phyloP scores from a whole-genome alignment of 2,329 filamentous ascomycete genomes.

The Scopulariopsis brevicaulis region DNA sequence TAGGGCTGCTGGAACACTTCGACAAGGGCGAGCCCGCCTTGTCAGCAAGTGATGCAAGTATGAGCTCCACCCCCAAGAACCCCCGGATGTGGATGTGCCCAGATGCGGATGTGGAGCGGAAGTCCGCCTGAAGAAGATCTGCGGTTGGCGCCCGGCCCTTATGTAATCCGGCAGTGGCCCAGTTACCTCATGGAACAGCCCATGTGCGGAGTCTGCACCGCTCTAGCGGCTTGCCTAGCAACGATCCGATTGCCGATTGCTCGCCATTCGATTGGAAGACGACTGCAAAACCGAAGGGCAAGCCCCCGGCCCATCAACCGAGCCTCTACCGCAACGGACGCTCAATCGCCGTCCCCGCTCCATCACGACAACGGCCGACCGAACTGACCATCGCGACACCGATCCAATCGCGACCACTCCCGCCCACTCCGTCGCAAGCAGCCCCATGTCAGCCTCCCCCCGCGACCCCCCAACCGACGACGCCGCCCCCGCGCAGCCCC shows the following conservation, averaged over 20 bases:
- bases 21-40: no score
- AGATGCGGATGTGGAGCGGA: not conserved
- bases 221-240: not conserved
- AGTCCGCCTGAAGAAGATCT: not conserved
- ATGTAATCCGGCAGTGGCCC: not conserved
- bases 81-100: not conserved
- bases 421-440: not conserved
- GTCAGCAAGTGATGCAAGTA: not conserved
- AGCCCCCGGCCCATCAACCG: no score
- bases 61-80: not conserved
- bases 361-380: not conserved
- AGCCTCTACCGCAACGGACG: no score
- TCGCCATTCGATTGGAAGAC: no score
- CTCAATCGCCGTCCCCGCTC: no score
- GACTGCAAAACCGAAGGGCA: no score
- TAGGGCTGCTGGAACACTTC: no score
- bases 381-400: not conserved
- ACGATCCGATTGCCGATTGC: not conserved
- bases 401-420: not conserved
- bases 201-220: not conserved
- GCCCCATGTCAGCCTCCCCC: slow-evolving; percentile 1
- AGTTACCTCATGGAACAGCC: not conserved
- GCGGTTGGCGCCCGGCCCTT: not conserved
- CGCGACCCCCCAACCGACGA: not conserved
- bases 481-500: not conserved